Conservation (phyloP, 2,329 filamentous ascomycete species). For the Penicillium vulpinum region DNA sequence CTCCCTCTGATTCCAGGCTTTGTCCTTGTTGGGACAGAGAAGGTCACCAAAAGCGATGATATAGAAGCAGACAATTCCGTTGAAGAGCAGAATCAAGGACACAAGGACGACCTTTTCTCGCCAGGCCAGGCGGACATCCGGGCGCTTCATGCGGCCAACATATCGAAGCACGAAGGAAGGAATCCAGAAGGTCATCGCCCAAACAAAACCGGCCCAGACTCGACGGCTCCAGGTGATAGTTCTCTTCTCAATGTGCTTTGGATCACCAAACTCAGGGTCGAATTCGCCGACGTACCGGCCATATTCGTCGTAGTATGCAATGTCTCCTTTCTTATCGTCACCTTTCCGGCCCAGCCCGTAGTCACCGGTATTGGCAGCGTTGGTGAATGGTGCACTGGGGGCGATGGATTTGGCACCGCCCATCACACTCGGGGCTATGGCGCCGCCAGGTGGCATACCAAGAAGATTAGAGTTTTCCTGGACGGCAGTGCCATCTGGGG, state of each 20-base stretch:
- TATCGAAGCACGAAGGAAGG: conserved; percentile 79
- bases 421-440: conserved; percentile 50
- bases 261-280: conserved; percentile 75
- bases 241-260: conserved; percentile 73
- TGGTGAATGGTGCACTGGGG: conserved; percentile 52
- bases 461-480: conserved; percentile 62
- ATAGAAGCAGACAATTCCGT: conserved; percentile 83
- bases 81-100: conserved; percentile 76
- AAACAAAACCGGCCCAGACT: conserved; percentile 78
- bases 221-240: conserved; percentile 65
- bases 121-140: conserved; percentile 96
- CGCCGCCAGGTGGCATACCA: conserved; percentile 49
- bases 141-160: conserved; percentile 92
- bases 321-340: conserved; percentile 70
- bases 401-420: conserved; percentile 57
- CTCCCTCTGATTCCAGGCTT: conserved; percentile 76
- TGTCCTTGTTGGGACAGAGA: conserved; percentile 87
- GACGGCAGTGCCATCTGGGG: conserved; percentile 58
- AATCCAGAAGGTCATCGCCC: conserved; percentile 90
- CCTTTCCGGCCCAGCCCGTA: conserved; percentile 88
- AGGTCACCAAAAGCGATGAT: conserved; percentile 83
- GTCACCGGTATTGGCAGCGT: conserved; percentile 63
- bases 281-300: conserved; percentile 67
- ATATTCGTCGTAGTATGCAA: conserved; percentile 68
- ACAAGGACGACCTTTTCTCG: conserved; percentile 88